These are phyloP conservation scores for Cytospora piceae DNA, from an alignment of 2,329 filamentous ascomycete genomes.

Conservation along the genomic window DNA sequence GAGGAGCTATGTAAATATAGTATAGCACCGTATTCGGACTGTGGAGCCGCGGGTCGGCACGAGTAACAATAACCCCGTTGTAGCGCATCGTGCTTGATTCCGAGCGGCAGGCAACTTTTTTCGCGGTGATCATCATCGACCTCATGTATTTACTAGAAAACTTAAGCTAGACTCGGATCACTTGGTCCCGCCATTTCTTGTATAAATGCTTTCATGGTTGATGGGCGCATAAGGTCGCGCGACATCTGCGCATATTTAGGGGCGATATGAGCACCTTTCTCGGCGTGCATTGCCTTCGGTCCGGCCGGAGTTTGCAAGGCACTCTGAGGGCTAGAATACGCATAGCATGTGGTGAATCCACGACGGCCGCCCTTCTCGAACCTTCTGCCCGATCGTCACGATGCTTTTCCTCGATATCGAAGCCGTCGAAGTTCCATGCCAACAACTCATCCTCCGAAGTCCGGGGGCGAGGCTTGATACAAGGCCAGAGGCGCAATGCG, in stretches of 20 bases:
- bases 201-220: conserved; percentile 8
- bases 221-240: conserved; percentile 31
- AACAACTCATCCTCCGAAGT: neutral
- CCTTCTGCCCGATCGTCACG: neutral
- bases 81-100: neutral
- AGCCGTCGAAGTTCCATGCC: neutral
- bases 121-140: neutral
- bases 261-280: conserved; percentile 37
- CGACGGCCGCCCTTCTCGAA: neutral
- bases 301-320: conserved; percentile 33
- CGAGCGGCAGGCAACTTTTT: neutral
- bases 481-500: conserved; percentile 11
- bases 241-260: conserved; percentile 31
- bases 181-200: neutral
- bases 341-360: neutral
- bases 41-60: neutral
- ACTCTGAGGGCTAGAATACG: conserved; percentile 5
- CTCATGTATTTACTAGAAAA: neutral
- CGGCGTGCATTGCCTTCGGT: conserved; percentile 37
- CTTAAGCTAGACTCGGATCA: neutral
- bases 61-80: neutral
- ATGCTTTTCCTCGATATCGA: conserved; percentile 4
- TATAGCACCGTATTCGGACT: neutral
- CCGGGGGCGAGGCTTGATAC: neutral
- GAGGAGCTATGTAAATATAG: too few relatives aligned